A percentile compares a stretch with the other conserved stretches of the same genome.
Evolutionary conservation across 306 rosid species (phyloP).

Genomic region (Fagus crenata): DNA sequence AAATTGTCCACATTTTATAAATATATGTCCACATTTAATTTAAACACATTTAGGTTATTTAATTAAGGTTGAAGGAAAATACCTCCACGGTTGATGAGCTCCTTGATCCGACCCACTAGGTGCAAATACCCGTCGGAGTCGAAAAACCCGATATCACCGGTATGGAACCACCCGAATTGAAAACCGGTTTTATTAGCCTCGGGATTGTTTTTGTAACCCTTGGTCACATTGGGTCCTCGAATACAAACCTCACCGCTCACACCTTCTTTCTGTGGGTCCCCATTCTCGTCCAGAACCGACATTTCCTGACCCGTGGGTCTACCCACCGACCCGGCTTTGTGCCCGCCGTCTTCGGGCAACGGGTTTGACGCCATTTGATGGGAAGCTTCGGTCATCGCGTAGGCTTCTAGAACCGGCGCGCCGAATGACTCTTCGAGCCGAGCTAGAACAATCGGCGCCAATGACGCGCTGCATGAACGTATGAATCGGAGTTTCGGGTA

Average conservation of each 20-base stretch:
- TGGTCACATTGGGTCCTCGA: conserved; percentile 73
- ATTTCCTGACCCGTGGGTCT: conserved; percentile 76
- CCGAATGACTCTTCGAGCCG: conserved; percentile 67
- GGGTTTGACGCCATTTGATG: conserved; percentile 85
- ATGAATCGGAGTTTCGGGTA: conserved; percentile 86
- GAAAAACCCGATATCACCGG: conserved; percentile 77
- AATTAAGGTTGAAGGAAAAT: neutral
- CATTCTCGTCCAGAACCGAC: conserved; percentile 59
- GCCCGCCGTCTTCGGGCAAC: conserved; percentile 67
- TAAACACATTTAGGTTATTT: no score
- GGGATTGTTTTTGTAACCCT: conserved; percentile 75
- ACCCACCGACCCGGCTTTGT: conserved; percentile 90
- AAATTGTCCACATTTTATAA: no score
- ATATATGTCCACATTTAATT: no score
- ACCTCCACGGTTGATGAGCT: conserved; percentile 97
- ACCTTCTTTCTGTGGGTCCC: conserved; percentile 35
- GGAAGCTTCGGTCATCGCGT: conserved; percentile 94
- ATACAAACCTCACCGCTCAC: conserved; percentile 74
- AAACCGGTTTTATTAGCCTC: conserved; percentile 66
- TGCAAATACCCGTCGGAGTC: conserved; percentile 86
- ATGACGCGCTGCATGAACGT: conserved; percentile 84
- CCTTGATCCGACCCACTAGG: conserved; percentile 95
- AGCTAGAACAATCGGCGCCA: conserved; percentile 67
- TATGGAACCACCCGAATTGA: conserved; percentile 80
- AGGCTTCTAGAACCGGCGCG: conserved; percentile 89